Percentiles rank a stretch among this genome's conserved stretches.
Conservation (phyloP, 2,329 filamentous ascomycete genomes). For the Fusarium marasasianum region DNA sequence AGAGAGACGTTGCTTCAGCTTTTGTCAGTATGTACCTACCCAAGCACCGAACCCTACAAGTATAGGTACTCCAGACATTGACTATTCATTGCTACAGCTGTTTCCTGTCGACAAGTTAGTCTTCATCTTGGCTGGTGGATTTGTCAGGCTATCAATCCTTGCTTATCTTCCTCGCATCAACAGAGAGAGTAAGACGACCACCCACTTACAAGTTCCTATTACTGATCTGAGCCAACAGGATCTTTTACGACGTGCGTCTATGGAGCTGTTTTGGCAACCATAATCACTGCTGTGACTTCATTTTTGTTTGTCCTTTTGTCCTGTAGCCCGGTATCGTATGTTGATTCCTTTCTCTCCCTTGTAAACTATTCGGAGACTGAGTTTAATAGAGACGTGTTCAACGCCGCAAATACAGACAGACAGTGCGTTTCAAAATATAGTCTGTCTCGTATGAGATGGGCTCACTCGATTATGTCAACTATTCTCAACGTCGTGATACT, state of each 20-base stretch:
- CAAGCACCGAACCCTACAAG: neutral
- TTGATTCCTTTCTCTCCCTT: neutral
- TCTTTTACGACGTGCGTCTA: slow-evolving; percentile 29
- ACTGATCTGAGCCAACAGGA: neutral
- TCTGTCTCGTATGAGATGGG: slow-evolving; percentile 46
- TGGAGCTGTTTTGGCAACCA: slow-evolving; percentile 12
- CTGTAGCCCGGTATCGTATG: slow-evolving; percentile 34
- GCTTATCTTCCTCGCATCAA: slow-evolving; percentile 34
- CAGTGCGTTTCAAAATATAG: slow-evolving; percentile 29
- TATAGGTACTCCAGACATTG: neutral
- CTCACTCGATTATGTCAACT: slow-evolving; percentile 46
- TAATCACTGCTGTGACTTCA: slow-evolving; percentile 12
- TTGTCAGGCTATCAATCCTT: slow-evolving; percentile 39
- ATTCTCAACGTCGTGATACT: slow-evolving; percentile 49
- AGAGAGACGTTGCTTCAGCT: slow-evolving; percentile 15
- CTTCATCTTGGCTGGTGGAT: slow-evolving; percentile 30
- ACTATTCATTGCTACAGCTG: neutral
- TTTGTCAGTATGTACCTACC: slow-evolving; percentile 28
- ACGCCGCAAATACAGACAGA: slow-evolving; percentile 15
- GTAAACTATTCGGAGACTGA: neutral
- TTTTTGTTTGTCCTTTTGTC: slow-evolving; percentile 39
- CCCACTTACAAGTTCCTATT: neutral
- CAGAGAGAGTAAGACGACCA: slow-evolving; percentile 23
- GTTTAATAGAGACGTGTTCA: slow-evolving; percentile 30
- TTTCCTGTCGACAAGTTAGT: slow-evolving; percentile 33